phyloP scores from a whole-genome alignment of 805 yeast species.

The Kregervanrija fluxuum region DNA sequence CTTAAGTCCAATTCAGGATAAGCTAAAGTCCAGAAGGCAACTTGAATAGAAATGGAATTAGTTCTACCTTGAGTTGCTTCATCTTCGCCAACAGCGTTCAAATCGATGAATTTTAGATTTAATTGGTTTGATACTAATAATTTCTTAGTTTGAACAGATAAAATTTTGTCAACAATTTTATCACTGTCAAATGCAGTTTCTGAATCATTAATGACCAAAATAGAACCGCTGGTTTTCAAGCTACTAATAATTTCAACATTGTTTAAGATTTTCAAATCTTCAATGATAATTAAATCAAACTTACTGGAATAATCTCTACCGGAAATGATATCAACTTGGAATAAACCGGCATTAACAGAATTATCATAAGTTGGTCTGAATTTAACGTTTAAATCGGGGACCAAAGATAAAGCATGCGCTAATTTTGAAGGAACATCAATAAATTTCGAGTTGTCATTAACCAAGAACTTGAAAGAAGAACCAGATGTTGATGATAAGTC shows the following conservation, averaged over 20 bases:
- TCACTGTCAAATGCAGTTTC: conserved; percentile 34
- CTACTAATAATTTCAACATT: conserved; percentile 57
- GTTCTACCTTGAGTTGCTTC: conserved; percentile 74
- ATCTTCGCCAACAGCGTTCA: conserved; percentile 54
- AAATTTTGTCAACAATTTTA: conserved; percentile 41
- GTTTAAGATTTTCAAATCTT: conserved; percentile 46
- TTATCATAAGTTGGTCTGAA: conserved; percentile 70
- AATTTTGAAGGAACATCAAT: conserved; percentile 53
- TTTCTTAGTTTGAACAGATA: conserved; percentile 48
- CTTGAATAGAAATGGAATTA: conserved; percentile 64
- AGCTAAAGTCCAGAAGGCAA: conserved; percentile 71
- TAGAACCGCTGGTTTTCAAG: conserved; percentile 46
- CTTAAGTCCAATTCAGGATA: conserved; percentile 52
- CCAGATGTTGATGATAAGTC: conserved; percentile 30
- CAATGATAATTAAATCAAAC: conserved; percentile 62
- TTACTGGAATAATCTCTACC: conserved; percentile 36
- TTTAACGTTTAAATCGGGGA: conserved; percentile 42
- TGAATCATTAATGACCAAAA: conserved; percentile 37
- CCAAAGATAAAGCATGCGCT: conserved; percentile 64
- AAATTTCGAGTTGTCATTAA: conserved; percentile 54
- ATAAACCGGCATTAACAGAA: conserved; percentile 61
- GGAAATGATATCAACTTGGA: conserved; percentile 53
- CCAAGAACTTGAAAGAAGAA: conserved; percentile 53
- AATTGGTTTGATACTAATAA: conserved; percentile 45
- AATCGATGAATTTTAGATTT: conserved; percentile 53